Evolutionary conservation across 73 alveolate species (phyloP).

Genomic region (Tetrahymena malaccensis): DNA sequence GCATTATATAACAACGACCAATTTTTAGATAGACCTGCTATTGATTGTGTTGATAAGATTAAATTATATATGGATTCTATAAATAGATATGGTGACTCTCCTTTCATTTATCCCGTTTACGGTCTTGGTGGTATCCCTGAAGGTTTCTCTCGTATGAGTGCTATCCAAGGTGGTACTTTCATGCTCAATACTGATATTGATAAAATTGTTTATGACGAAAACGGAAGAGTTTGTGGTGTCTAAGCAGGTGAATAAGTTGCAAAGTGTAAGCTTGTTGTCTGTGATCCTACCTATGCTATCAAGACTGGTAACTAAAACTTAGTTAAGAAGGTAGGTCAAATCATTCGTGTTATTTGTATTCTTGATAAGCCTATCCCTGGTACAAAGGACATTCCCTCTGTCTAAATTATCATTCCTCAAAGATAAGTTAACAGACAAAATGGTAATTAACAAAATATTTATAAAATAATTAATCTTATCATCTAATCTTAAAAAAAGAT

Average conservation of each 20-base stretch:
- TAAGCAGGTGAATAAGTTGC: constrained; percentile 69
- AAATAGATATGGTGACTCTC: constrained; percentile 90
- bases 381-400: constrained; percentile 83
- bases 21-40: constrained; percentile 71
- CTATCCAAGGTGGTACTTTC: constrained; percentile 96
- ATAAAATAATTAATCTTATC: constrained; percentile 7
- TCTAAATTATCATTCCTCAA: constrained; percentile 93
- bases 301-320: constrained; percentile 14
- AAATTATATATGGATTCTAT: constrained; percentile 80
- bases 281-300: constrained; percentile 95
- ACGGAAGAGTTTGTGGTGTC: constrained; percentile 83
- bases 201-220: constrained; percentile 81
- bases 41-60: constrained; percentile 60
- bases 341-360: constrained; percentile 91
- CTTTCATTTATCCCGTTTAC: constrained; percentile 97
- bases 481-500: constrained; percentile 9
- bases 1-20: constrained; percentile 84
- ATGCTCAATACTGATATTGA: constrained; percentile 93
- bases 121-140: constrained; percentile 98
- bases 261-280: constrained; percentile 83
- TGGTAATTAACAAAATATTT: constrained; percentile 53
- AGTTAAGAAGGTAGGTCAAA: constrained; percentile 73
- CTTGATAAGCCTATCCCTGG: constrained; percentile 96
- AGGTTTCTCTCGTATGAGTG: constrained; percentile 94
- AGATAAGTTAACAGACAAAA: constrained; percentile 72